Percentiles rank a stretch among this genome's conserved stretches.
These are phyloP conservation scores for Globisporangium middletonii DNA, from an alignment of 352 stramenopile species.

Conservation along the genomic window DNA sequence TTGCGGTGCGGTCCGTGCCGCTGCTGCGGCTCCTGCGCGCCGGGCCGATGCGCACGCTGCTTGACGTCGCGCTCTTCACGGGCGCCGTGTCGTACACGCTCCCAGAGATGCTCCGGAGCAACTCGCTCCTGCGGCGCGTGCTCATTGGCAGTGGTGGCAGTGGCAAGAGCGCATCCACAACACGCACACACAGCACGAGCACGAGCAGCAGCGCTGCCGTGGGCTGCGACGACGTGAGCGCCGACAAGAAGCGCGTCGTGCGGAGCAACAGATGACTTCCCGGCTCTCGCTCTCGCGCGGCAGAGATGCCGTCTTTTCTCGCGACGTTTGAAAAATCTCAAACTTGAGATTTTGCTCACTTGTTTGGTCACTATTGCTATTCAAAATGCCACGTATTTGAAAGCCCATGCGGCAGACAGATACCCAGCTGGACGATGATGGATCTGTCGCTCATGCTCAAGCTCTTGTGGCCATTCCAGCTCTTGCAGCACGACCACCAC, in stretches of 20 bases:
- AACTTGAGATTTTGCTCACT: too few species aligned
- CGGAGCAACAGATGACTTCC: background rate
- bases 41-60: slow-evolving; percentile 19
- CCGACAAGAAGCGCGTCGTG: background rate
- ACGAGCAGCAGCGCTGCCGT: too few species aligned
- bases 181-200: too few species aligned
- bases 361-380: too few species aligned
- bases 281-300: too few species aligned
- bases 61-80: slow-evolving; percentile 32
- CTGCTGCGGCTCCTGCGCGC: slow-evolving; percentile 30
- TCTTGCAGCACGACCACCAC: background rate
- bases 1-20: slow-evolving; percentile 23
- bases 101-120: slow-evolving; percentile 22
- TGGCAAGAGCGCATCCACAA: too few species aligned
- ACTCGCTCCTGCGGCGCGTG: slow-evolving; percentile 20
- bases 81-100: slow-evolving; percentile 36
- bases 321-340: too few species aligned
- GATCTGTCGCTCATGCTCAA: background rate
- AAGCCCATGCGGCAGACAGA: too few species aligned
- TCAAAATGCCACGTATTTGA: background rate
- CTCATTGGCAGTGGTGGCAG: slow-evolving; percentile 15
- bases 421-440: background rate
- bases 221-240: too few species aligned
- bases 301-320: too few species aligned
- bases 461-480: background rate